Evolutionary conservation across 108 stramenopile species (phyloP).

Genomic region (Cyclotella choctawhatcheeana): DNA sequence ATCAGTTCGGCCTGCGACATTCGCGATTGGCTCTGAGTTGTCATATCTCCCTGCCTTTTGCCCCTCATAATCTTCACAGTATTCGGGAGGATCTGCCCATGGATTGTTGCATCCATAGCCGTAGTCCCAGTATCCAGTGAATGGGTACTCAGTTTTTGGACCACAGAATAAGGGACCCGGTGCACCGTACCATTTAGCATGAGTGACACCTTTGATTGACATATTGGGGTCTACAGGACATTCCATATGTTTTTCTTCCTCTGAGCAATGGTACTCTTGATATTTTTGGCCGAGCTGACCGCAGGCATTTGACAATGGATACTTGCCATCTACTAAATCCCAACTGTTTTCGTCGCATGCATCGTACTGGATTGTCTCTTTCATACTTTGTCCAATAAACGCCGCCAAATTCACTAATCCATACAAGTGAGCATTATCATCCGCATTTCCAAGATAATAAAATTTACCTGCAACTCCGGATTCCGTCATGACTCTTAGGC

Average conservation of each 20-base stretch:
- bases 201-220: constrained; percentile 24
- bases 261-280: constrained; percentile 26
- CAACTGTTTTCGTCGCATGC: constrained; percentile 49
- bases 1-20: constrained; percentile 40
- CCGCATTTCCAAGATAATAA: constrained; percentile 36
- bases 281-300: constrained; percentile 21
- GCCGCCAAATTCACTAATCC: constrained; percentile 37
- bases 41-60: constrained; percentile 44
- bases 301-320: constrained; percentile 29
- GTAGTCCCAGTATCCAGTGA: constrained; percentile 29
- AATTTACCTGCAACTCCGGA: constrained; percentile 28
- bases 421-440: constrained; percentile 27
- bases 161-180: constrained; percentile 50
- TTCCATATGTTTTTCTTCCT: constrained; percentile 29
- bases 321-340: constrained; percentile 17
- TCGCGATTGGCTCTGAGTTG: constrained; percentile 22
- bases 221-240: constrained; percentile 33
- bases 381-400: constrained; percentile 50
- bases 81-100: constrained; percentile 39
- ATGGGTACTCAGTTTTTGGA: constrained; percentile 33
- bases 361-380: constrained; percentile 57
- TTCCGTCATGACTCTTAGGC: constrained; percentile 16
- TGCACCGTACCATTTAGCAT: constrained; percentile 53
- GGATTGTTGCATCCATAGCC: constrained; percentile 14
- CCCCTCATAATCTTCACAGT: constrained; percentile 30